Conservation (phyloP, 805 yeast species). For the Ogataea paradorogensis region DNA sequence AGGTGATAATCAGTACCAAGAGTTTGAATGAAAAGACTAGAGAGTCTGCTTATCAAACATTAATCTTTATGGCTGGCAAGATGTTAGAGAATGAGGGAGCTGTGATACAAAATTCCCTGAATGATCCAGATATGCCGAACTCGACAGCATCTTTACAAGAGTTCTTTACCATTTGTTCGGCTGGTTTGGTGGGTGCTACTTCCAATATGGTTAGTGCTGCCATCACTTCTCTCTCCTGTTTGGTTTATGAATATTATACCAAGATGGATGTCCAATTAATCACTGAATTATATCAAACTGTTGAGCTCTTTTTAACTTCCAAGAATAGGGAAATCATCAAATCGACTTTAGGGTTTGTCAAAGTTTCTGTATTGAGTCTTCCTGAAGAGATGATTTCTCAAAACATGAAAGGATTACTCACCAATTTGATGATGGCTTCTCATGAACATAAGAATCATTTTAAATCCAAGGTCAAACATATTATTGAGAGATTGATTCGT, state of each 20-base stretch:
- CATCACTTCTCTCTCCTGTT: slow-evolving; percentile 82
- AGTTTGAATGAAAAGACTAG: slow-evolving; percentile 92
- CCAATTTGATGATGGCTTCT: slow-evolving; percentile 84
- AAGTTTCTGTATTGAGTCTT: slow-evolving; percentile 78
- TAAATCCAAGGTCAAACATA: slow-evolving; percentile 88
- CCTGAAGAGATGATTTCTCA: slow-evolving; percentile 74
- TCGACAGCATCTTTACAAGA: slow-evolving; percentile 71
- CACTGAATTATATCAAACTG: slow-evolving; percentile 76
- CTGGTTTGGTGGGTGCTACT: slow-evolving; percentile 91
- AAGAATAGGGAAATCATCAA: slow-evolving; percentile 92
- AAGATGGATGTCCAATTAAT: slow-evolving; percentile 57
- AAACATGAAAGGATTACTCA: slow-evolving; percentile 62
- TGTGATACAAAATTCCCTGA: slow-evolving; percentile 56
- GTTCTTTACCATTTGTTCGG: slow-evolving; percentile 88
- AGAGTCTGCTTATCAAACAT: slow-evolving; percentile 68
- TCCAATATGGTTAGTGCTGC: slow-evolving; percentile 98
- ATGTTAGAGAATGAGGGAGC: slow-evolving; percentile 64
- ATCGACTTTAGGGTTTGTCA: slow-evolving; percentile 90
- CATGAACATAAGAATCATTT: slow-evolving; percentile 96
- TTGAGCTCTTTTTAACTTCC: slow-evolving; percentile 86
- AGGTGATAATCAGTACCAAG: slow-evolving; percentile 85
- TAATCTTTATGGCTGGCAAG: slow-evolving; percentile 76
- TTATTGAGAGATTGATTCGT: slow-evolving; percentile 85
- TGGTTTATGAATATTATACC: slow-evolving; percentile 81
- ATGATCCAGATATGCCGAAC: slow-evolving; percentile 60